Conservation (phyloP, 768 basidiomycete genomes). For the Boletus eberwhitei region DNA sequence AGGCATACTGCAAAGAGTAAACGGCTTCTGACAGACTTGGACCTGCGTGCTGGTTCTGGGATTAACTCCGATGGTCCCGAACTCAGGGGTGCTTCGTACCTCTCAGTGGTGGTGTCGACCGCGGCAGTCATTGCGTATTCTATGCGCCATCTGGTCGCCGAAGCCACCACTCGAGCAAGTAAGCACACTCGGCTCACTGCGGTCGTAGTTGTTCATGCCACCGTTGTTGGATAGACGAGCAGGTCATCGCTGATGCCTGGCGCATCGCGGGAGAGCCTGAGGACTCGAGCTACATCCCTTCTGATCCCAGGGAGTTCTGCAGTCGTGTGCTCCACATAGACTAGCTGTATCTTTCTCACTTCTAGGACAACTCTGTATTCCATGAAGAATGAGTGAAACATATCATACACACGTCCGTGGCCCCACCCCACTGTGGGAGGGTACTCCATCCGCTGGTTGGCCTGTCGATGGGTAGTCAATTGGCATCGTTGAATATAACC, state of each 20-base stretch:
- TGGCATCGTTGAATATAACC: no score
- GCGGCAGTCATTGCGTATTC: slow-evolving; percentile 94
- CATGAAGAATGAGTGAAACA: no score
- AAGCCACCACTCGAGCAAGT: slow-evolving; percentile 76
- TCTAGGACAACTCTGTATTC: no score
- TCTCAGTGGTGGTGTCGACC: slow-evolving; percentile 91
- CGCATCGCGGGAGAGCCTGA: slow-evolving; percentile 84
- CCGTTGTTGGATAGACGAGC: slow-evolving; percentile 49
- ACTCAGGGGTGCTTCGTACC: slow-evolving; percentile 96
- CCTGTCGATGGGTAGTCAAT: no score
- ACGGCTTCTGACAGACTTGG: slow-evolving; percentile 58
- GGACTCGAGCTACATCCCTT: slow-evolving; percentile 78
- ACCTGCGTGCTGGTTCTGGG: slow-evolving; percentile 99
- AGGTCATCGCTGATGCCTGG: slow-evolving; percentile 88
- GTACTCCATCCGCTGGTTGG: no score
- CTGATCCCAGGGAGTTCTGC: slow-evolving; percentile 84
- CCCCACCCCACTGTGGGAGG: no score
- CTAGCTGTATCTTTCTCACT: no score
- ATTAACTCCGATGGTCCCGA: slow-evolving; percentile 90
- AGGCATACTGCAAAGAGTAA: not conserved
- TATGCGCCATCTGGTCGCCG: slow-evolving; percentile 89
- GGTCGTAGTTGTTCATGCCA: not conserved
- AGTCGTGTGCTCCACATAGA: slow-evolving; percentile 90
- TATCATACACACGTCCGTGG: no score
- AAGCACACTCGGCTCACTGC: slow-evolving; percentile 16